phyloP scores from a whole-genome alignment of 768 basidiomycete genomes.

The Lentinula aciculospora region DNA sequence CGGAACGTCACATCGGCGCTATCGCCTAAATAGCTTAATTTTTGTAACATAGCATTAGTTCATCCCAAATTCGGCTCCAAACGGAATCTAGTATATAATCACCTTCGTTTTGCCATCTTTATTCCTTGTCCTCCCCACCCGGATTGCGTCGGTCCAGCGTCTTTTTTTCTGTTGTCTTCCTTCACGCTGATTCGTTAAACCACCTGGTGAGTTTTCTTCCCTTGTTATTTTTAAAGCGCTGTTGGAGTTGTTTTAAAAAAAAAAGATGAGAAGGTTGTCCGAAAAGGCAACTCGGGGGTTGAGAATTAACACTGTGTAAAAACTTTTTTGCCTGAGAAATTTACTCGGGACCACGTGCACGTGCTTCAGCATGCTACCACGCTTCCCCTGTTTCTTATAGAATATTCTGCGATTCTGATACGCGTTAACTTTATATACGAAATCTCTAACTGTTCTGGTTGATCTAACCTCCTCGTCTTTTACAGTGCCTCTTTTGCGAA shows the following conservation, averaged over 20 bases:
- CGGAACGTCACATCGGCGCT: background rate
- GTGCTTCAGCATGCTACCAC: background rate
- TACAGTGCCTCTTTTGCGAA: constrained; percentile 4
- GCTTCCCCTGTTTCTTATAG: background rate
- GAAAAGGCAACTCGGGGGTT: background rate
- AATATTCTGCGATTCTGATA: background rate
- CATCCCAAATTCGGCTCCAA: background rate
- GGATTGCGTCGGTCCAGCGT: background rate
- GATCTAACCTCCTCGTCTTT: background rate
- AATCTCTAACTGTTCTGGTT: background rate
- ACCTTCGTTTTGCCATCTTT: background rate
- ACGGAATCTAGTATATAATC: background rate
- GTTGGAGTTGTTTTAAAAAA: background rate
- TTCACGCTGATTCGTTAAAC: no score
- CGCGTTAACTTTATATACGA: background rate
- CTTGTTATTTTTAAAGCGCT: background rate
- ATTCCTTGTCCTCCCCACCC: background rate
- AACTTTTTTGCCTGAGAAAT: background rate
- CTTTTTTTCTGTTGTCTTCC: no score
- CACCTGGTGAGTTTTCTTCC: background rate
- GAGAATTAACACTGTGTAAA: background rate
- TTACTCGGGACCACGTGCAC: background rate
- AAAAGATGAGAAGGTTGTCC: background rate
- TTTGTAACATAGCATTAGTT: background rate
- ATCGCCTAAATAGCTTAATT: constrained; percentile 2